Conservation (phyloP, 1,139 yeast genomes). For the Pneumocystis oryctolagi region DNA sequence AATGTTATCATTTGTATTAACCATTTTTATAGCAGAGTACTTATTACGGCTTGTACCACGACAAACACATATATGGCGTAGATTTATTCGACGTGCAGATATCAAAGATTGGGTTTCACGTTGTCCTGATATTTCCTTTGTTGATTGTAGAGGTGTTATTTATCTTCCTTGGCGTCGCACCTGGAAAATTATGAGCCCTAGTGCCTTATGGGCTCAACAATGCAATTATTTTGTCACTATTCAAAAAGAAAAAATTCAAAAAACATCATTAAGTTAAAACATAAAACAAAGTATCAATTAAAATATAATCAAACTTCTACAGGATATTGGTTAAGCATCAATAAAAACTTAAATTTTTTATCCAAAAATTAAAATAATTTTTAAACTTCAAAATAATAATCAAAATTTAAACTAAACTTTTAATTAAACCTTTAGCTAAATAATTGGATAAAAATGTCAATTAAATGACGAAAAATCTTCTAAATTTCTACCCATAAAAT, state of each 20-base stretch:
- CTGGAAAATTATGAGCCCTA: constrained; percentile 7
- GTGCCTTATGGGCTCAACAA: constrained; percentile 8
- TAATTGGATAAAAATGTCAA: too few species aligned
- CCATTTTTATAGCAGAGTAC: constrained; percentile 80
- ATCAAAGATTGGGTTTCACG: constrained; percentile 49
- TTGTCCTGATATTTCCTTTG: constrained; percentile 24
- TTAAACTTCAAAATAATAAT: too few species aligned
- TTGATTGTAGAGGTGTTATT: constrained; percentile 11
- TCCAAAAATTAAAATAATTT: too few species aligned
- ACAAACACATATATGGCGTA: constrained; percentile 79
- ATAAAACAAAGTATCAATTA: background rate
- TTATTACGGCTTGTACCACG: constrained; percentile 66
- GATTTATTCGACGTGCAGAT: constrained; percentile 69
- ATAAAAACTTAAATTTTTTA: background rate
- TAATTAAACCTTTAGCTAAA: too few species aligned
- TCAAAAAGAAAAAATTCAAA: background rate
- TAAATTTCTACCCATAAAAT: too few species aligned
- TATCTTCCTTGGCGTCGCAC: constrained; percentile 7
- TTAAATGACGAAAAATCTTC: too few species aligned
- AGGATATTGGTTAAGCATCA: background rate
- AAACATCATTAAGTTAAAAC: background rate
- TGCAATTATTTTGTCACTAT: constrained; percentile 6
- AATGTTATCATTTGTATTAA: constrained; percentile 78
- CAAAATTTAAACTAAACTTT: too few species aligned
- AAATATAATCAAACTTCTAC: background rate